Evolutionary conservation across 2,329 filamentous ascomycete genomes (phyloP).

Genomic region (Aspergillus ruber): DNA sequence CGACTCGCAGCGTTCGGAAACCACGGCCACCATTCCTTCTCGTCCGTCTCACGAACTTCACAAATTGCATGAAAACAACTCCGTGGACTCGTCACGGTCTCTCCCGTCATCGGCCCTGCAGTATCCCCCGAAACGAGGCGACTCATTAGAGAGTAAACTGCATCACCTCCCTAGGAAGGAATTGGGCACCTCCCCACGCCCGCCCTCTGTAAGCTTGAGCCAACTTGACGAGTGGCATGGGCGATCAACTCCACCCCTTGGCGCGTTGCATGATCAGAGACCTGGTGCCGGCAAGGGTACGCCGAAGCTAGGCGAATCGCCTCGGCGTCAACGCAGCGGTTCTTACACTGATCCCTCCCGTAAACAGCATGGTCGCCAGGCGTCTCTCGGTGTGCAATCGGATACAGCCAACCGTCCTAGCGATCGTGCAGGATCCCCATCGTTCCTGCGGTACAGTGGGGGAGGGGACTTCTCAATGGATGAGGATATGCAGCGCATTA

Average conservation of each 20-base stretch:
- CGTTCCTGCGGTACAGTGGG: constrained; percentile 64
- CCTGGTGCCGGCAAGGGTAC: constrained; percentile 30
- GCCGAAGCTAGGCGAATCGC: constrained; percentile 38
- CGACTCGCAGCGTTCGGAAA: constrained; percentile 27
- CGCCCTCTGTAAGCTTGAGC: constrained; percentile 23
- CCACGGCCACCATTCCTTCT: constrained; percentile 29
- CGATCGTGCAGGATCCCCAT: constrained; percentile 54
- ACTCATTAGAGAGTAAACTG: constrained; percentile 51
- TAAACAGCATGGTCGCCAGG: constrained; percentile 35
- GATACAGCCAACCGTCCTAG: constrained; percentile 26
- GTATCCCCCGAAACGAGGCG: constrained; percentile 49
- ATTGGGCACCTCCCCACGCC: constrained; percentile 32
- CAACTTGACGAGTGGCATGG: constrained; percentile 29
- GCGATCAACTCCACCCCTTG: constrained; percentile 5
- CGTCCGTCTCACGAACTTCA: constrained; percentile 55
- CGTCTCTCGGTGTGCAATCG: constrained; percentile 39
- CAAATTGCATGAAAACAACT: constrained; percentile 49
- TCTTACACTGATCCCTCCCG: constrained; percentile 10
- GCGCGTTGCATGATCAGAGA: neutral
- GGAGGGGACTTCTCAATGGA: constrained; percentile 90
- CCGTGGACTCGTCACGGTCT: constrained; percentile 34
- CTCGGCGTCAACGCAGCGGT: constrained; percentile 47
- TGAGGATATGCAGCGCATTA: constrained; percentile 86
- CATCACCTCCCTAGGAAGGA: constrained; percentile 62
- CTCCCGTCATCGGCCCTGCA: constrained; percentile 29